Percentiles rank a stretch among this genome's conserved stretches.
Evolutionary conservation across 2,329 filamentous ascomycete species (phyloP).

Genomic region (Claviceps humidiphila): DNA sequence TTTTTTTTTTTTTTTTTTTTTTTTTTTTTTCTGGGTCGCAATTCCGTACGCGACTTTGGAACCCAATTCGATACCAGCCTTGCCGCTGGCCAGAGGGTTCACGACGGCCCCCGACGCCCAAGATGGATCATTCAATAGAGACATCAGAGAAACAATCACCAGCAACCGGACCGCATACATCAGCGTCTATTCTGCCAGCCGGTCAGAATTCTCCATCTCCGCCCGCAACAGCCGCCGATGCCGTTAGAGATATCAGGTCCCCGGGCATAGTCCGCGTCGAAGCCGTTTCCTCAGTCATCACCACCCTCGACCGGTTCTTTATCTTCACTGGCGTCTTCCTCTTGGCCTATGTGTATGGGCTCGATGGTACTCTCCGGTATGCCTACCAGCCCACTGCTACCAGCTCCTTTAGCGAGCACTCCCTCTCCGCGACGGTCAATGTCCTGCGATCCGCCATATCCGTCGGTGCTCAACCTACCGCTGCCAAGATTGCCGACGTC

Average conservation of each 20-base stretch:
- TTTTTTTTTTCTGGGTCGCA: background rate
- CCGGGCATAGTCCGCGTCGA: constrained; percentile 48
- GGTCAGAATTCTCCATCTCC: background rate
- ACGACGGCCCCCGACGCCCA: background rate
- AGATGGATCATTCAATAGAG: background rate
- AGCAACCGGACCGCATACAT: constrained; percentile 3
- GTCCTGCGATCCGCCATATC: constrained; percentile 45
- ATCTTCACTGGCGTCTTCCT: constrained; percentile 51
- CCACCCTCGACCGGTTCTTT: constrained; percentile 34
- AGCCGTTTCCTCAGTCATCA: constrained; percentile 39
- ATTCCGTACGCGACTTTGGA: background rate
- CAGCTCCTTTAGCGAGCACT: constrained; percentile 35
- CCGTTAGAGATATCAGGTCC: constrained; percentile 21
- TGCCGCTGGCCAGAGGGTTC: background rate
- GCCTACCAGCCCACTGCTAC: constrained; percentile 44
- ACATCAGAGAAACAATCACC: background rate
- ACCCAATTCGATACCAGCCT: background rate
- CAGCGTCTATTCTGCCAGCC: background rate
- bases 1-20: no score
- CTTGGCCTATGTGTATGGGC: constrained; percentile 49
- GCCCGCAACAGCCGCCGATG: constrained; percentile 11
- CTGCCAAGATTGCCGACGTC: constrained; percentile 52
- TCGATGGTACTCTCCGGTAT: constrained; percentile 44
- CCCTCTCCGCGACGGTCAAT: constrained; percentile 42
- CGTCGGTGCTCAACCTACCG: constrained; percentile 44